Percentiles rank a stretch among this genome's conserved stretches.
phyloP scores from a whole-genome alignment of 2,329 filamentous ascomycete genomes.

The Ceratocystiopsis sp. region DNA sequence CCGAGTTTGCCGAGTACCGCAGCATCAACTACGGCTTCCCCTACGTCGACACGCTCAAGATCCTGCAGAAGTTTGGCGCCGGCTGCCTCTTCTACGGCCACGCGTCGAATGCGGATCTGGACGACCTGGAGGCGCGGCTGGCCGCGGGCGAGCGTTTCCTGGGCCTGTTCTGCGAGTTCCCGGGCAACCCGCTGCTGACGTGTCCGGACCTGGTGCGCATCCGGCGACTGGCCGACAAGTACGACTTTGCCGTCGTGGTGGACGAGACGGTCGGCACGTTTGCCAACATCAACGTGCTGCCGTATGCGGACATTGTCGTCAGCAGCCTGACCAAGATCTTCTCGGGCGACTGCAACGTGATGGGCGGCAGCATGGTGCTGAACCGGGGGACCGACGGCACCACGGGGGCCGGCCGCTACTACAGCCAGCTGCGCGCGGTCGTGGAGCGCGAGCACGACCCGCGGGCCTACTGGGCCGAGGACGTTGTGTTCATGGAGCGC shows the following conservation, averaged over 20 bases:
- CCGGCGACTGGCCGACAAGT: conserved; percentile 58
- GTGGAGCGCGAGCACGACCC: conserved; percentile 49
- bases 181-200: conserved; percentile 74
- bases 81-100: conserved; percentile 79
- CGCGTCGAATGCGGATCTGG: conserved; percentile 59
- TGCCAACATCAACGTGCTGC: conserved; percentile 85
- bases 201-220: conserved; percentile 78
- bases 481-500: conserved; percentile 84
- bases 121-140: conserved; percentile 63
- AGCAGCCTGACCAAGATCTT: conserved; percentile 96
- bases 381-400: conserved; percentile 46
- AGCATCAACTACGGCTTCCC: conserved; percentile 94
- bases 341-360: conserved; percentile 93
- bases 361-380: conserved; percentile 64
- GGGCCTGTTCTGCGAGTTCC: conserved; percentile 86
- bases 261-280: conserved; percentile 97
- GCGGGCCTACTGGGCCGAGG: conserved; percentile 88
- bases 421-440: conserved; percentile 48
- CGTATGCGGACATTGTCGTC: conserved; percentile 77
- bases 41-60: conserved; percentile 92
- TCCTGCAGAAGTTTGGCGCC: conserved; percentile 84
- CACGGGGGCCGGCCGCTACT: conserved; percentile 19
- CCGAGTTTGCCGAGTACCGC: conserved; percentile 34
- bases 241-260: conserved; percentile 77
- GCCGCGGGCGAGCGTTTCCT: conserved; percentile 58